Conservation (phyloP, 495 filamentous ascomycete species). For the Aspergillus conjunctus region DNA sequence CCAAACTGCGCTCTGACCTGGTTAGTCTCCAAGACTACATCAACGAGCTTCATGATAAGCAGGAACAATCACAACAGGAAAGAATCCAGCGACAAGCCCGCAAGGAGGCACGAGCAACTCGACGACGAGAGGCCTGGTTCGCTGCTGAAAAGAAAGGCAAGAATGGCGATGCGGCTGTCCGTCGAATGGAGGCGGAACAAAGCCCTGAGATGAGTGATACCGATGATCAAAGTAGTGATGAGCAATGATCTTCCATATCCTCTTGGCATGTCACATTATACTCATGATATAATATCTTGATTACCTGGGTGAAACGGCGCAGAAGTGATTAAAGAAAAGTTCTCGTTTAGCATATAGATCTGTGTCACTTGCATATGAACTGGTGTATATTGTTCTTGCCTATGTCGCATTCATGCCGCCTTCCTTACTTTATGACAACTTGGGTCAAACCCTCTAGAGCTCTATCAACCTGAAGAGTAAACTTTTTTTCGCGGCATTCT, state of each 20-base stretch:
- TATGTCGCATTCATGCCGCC: too few relatives aligned
- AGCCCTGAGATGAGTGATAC: constrained; percentile 39
- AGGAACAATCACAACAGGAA: constrained; percentile 39
- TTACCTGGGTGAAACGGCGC: not conserved
- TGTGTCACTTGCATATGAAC: too few relatives aligned
- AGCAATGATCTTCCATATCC: constrained; percentile 23
- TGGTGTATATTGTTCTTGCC: too few relatives aligned
- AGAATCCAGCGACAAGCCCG: constrained; percentile 42
- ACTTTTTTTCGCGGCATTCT: too few relatives aligned
- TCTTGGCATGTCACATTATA: not conserved
- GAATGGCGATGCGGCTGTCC: constrained; percentile 44
- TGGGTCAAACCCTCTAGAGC: too few relatives aligned
- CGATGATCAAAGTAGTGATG: constrained; percentile 43
- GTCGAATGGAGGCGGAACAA: constrained; percentile 43
- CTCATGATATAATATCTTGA: constrained; percentile 4
- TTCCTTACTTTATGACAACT: too few relatives aligned
- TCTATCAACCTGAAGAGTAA: too few relatives aligned
- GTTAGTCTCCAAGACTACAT: constrained; percentile 45
- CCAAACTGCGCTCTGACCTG: constrained; percentile 41
- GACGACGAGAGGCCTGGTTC: constrained; percentile 48
- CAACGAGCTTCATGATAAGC: constrained; percentile 45
- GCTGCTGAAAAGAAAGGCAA: constrained; percentile 49
- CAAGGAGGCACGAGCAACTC: constrained; percentile 44
- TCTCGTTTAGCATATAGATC: too few relatives aligned
- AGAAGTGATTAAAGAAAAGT: too few relatives aligned